Evolutionary conservation across 2,329 filamentous ascomycete genomes (phyloP), one percentile per base, ranked within the genome.

Genomic region (Fusarium protoensiforme): DNA sequence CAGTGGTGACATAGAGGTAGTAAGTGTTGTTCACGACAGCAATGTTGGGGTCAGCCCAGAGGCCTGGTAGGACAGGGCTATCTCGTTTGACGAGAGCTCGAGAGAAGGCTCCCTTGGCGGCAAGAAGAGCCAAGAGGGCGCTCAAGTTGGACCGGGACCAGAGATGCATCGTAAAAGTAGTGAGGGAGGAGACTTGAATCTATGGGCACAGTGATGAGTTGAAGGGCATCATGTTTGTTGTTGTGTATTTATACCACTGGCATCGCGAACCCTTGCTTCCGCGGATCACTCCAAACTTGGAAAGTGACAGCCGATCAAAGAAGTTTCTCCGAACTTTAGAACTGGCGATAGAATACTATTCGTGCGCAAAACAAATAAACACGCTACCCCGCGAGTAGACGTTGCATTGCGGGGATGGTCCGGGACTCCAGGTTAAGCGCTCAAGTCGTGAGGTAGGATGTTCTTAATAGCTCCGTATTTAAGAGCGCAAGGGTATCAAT

Each of bases 1-100:
- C 86, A 0, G 84, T 85, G 0, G 85, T 87, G 2, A 81, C 80
- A 65, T 85, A 87, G 48, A 87, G 82, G 76, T 87, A 87, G 69
- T 85, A 87, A 6, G 80, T 82, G 20, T 83, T 78, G 60, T 81
- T 79, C 63, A 84, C 85, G 18, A 84, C 79, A 20, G 79, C 84
- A 27, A 87, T 84, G 74, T 87, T 87, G 16, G 86, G 86, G 53
- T 87, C 85, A 0, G 85, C 85, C 63, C 82, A 84, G 29, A 81
- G 80, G 9, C 84, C 84, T 0, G 79, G 69, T 0, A 85, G 68
- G 2, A 83, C 80, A 2, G 83, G 83, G 33, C 82, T 83, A 7
- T 74, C 65, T 5, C 74, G 65, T 16, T 77, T 76, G 14, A 39
- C 13, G 0, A 77, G 39, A 11, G 14, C 29, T 1, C 59, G 38